A percentile compares a stretch with the other conserved stretches of the same genome.
phyloP scores from a whole-genome alignment of 192 early-diverging fungal species.

The Backusella luteola region DNA sequence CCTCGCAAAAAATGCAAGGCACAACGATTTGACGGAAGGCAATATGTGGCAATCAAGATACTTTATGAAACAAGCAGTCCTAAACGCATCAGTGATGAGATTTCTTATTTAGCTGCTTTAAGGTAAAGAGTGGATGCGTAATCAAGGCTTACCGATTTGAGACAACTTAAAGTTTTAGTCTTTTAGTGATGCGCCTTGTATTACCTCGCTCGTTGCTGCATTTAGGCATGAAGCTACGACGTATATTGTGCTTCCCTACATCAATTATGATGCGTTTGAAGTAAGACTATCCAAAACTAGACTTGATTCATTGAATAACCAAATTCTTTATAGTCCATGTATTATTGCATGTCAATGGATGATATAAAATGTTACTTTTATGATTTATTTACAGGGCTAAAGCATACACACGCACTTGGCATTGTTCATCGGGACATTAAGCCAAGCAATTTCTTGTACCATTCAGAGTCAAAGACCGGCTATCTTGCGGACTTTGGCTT shows the following conservation, averaged over 20 bases:
- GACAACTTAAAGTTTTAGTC: not conserved
- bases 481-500: slow-evolving; percentile 93
- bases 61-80: slow-evolving; percentile 84
- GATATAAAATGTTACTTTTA: slow-evolving; percentile 80
- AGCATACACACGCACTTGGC: slow-evolving; percentile 63
- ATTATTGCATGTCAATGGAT: slow-evolving; percentile 53
- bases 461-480: slow-evolving; percentile 61
- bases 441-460: slow-evolving; percentile 91
- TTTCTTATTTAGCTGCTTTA: slow-evolving; percentile 70
- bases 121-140: slow-evolving; percentile 29
- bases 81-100: slow-evolving; percentile 76
- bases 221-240: slow-evolving; percentile 80
- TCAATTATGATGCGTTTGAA: slow-evolving; percentile 79
- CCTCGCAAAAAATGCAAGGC: slow-evolving; percentile 62
- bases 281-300: slow-evolving; percentile 30
- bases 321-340: slow-evolving; percentile 54
- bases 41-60: slow-evolving; percentile 78
- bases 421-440: slow-evolving; percentile 95
- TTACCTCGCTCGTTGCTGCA: slow-evolving; percentile 78
- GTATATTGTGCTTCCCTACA: slow-evolving; percentile 79
- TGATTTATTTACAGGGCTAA: slow-evolving; percentile 67
- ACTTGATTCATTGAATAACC: not conserved
- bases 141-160: too few species aligned
- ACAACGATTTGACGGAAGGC: slow-evolving; percentile 43
- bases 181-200: slow-evolving; percentile 62